Evolutionary conservation across 768 basidiomycete genomes (phyloP).

Genomic region (Scleroderma bovista): DNA sequence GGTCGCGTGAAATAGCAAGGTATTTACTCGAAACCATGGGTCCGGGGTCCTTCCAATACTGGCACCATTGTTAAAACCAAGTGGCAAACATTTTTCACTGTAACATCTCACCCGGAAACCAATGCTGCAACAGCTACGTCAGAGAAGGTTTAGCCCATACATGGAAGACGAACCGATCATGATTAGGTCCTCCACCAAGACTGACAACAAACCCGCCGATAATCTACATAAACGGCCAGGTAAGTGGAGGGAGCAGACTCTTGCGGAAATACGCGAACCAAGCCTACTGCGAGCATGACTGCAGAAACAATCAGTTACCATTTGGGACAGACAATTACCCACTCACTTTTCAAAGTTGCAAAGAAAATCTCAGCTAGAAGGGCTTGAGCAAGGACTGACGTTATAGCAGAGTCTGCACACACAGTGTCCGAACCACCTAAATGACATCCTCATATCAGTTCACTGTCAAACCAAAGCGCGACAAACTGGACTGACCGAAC

Average conservation of each 20-base stretch:
- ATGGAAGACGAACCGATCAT: slow-evolving; percentile 33
- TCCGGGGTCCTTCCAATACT: slow-evolving; percentile 22
- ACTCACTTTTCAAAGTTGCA: slow-evolving; percentile 19
- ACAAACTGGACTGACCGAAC: slow-evolving; percentile 37
- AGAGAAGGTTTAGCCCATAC: slow-evolving; percentile 19
- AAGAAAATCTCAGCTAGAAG: slow-evolving; percentile 17
- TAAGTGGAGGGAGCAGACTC: not conserved
- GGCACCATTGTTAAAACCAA: not conserved
- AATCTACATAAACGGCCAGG: slow-evolving; percentile 17
- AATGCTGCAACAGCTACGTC: slow-evolving; percentile 7
- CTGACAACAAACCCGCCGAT: slow-evolving; percentile 45
- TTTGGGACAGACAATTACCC: not conserved
- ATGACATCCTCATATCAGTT: slow-evolving; percentile 28
- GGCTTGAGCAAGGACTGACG: slow-evolving; percentile 3
- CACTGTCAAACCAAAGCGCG: slow-evolving; percentile 23
- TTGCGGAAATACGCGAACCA: slow-evolving; percentile 12
- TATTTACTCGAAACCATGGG: slow-evolving; percentile 19
- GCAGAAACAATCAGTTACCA: not conserved
- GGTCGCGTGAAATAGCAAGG: not conserved
- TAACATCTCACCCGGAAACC: slow-evolving; percentile 10
- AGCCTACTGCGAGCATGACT: slow-evolving; percentile 35
- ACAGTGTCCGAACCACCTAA: slow-evolving; percentile 20
- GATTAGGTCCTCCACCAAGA: slow-evolving; percentile 54
- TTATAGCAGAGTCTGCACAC: not conserved
- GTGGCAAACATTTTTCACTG: not conserved